Evolutionary conservation across 805 yeast species (phyloP), one percentile per base, ranked within the genome.

Genomic region (Candida easanensis): DNA sequence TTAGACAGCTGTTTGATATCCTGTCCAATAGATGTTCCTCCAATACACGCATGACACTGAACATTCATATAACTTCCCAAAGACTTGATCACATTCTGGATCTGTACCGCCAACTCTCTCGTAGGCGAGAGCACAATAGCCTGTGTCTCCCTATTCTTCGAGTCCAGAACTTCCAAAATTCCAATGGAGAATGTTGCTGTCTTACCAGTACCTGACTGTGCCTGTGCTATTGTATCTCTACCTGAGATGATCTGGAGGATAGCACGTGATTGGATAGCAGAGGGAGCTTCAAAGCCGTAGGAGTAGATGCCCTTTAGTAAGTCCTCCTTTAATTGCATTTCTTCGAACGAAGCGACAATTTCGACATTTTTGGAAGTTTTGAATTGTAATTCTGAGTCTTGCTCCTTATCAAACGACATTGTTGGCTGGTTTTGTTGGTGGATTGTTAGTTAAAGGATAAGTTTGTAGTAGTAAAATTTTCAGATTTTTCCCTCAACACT

Each of bases 121-220:
- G 99, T 93, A 38, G 99, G 99, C 15, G 97, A 88, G 50, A 93
- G 69, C 38, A 93, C 84, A 51, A 93, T 72, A 33, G 96, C 97
- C 70, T 93, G 98, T 48, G 88, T 76, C 51, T 85, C 86, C 61
- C 80, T 76, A 50, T 78, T 69, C 50, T 74, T 77, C 44, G 82
- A 72, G 56, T 91, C 96, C 42, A 93, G 77, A 51, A 79, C 86
- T 69, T 93, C 95, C 52, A 93, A 72, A 75, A 89, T 86, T 20
- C 96, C 91, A 54, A 93, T 91, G 51, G 97, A 78, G 75, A 93
- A 93, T 37, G 99, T 93, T 52, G 98, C 99, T 22, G 99, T 93
- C 73, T 93, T 93, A 70, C 99, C 99, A 38, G 99, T 93, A 70
- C 99, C 99, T 28, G 97, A 88, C 71, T 93, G 99, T 46, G 99